A percentile compares a stretch with the other conserved stretches of the same genome.
phyloP scores from a whole-genome alignment of 1,284 basidiomycete species.

The Marasmius oreades region DNA sequence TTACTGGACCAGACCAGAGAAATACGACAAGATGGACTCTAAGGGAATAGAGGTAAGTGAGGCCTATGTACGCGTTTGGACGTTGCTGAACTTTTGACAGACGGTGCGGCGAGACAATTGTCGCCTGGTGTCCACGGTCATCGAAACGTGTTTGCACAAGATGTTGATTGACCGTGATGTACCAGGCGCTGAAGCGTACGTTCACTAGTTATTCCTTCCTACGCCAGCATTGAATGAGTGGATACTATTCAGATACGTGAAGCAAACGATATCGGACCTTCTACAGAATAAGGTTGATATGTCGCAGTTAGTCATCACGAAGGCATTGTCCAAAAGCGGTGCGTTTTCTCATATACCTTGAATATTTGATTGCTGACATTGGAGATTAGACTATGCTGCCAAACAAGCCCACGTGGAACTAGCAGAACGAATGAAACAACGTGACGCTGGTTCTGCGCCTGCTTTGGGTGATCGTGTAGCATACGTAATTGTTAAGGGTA shows the following conservation, averaged over 20 bases:
- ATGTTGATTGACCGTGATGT: conserved; percentile 95
- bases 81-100: conserved; percentile 35
- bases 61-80: neutral
- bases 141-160: conserved; percentile 94
- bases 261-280: conserved; percentile 88
- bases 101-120: conserved; percentile 97
- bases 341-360: conserved; percentile 21
- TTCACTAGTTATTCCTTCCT: conserved; percentile 3
- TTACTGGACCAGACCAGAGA: conserved; percentile 92
- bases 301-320: conserved; percentile 97
- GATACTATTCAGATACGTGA: conserved; percentile 70
- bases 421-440: conserved; percentile 90
- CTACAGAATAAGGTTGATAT: conserved; percentile 96
- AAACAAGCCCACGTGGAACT: conserved; percentile 96
- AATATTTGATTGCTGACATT: conserved; percentile 1
- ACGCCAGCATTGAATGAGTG: conserved; percentile 7
- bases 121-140: conserved; percentile 91
- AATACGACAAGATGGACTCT: conserved; percentile 98
- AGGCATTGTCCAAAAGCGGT: conserved; percentile 88
- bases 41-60: conserved; percentile 90
- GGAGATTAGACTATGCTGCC: conserved; percentile 67
- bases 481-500: conserved; percentile 95
- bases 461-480: conserved; percentile 94
- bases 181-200: conserved; percentile 86
- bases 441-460: conserved; percentile 94